A percentile compares a stretch with the other conserved stretches of the same genome.
Evolutionary conservation across 2,329 filamentous ascomycete species (phyloP).

Genomic region (Aschersonia sp.): DNA sequence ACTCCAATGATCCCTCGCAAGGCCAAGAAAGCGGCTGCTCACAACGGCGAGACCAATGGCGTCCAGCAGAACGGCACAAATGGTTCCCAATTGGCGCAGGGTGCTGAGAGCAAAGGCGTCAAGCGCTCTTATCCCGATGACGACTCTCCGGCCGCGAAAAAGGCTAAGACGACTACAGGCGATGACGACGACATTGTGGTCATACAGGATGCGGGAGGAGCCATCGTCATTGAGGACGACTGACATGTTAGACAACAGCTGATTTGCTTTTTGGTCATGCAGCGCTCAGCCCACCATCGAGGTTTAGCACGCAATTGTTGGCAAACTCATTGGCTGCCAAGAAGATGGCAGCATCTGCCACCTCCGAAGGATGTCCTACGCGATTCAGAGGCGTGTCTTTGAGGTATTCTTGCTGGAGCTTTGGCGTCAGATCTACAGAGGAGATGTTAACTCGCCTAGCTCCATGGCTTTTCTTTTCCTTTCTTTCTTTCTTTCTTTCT

Average conservation of each 20-base stretch:
- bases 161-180: conserved; percentile 24
- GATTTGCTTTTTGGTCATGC: conserved; percentile 21
- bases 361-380: conserved; percentile 53
- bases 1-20: conserved; percentile 37
- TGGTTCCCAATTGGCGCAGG: conserved; percentile 18
- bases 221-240: conserved; percentile 54
- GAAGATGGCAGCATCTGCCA: conserved; percentile 72
- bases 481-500: too few species aligned
- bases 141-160: conserved; percentile 29
- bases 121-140: conserved; percentile 34
- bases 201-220: conserved; percentile 40
- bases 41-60: conserved; percentile 23
- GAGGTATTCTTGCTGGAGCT: conserved; percentile 22
- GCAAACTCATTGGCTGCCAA: conserved; percentile 66
- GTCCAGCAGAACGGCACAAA: conserved; percentile 25
- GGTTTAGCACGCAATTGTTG: conserved; percentile 73
- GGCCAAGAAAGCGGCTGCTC: conserved; percentile 26
- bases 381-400: conserved; percentile 47
- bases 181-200: conserved; percentile 27
- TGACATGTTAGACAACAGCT: conserved; percentile 15
- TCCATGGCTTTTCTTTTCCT: too few species aligned
- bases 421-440: conserved; percentile 19
- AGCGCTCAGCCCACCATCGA: conserved; percentile 74
- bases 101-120: conserved; percentile 17
- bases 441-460: conserved; percentile 24